A percentile compares a stretch with the other conserved stretches of the same genome.
Evolutionary conservation across 371 early-diverging fungal species (phyloP).

Genomic region (Cokeromyces recurvatus): DNA sequence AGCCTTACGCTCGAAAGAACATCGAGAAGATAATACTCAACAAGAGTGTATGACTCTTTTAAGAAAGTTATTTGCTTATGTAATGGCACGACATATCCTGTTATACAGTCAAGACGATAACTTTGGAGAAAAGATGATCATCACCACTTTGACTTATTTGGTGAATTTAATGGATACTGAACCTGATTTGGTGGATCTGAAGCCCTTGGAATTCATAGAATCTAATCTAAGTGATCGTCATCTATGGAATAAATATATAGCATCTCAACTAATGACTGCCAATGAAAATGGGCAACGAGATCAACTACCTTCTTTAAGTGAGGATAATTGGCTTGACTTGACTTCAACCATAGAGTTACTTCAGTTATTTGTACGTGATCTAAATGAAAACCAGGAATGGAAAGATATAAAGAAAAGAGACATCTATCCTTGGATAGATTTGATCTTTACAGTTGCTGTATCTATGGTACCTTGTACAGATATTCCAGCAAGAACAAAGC

Average conservation of each 20-base stretch:
- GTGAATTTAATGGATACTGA: slow-evolving; percentile 31
- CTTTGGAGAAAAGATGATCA: slow-evolving; percentile 18
- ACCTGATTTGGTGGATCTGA: slow-evolving; percentile 43
- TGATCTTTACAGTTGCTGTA: slow-evolving; percentile 30
- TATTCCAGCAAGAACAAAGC: slow-evolving; percentile 24
- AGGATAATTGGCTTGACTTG: slow-evolving; percentile 19
- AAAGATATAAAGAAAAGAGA: background rate
- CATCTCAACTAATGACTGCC: background rate
- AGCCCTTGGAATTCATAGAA: slow-evolving; percentile 29
- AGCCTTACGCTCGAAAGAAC: no score
- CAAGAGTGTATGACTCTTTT: slow-evolving; percentile 36
- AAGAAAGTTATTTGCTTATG: slow-evolving; percentile 23
- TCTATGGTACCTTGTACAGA: slow-evolving; percentile 45
- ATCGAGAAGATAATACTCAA: slow-evolving; percentile 17
- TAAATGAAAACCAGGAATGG: slow-evolving; percentile 18
- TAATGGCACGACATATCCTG: slow-evolving; percentile 23
- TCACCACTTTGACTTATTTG: slow-evolving; percentile 23
- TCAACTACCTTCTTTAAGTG: background rate
- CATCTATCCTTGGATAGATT: slow-evolving; percentile 27
- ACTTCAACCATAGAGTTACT: slow-evolving; percentile 37
- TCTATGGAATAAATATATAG: slow-evolving; percentile 17
- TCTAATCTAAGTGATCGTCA: slow-evolving; percentile 4
- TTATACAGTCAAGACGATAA: background rate
- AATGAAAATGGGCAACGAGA: background rate
- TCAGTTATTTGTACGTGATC: slow-evolving; percentile 21